Conservation (phyloP, 75 land plant species). For the Sequoia sempervirens region DNA sequence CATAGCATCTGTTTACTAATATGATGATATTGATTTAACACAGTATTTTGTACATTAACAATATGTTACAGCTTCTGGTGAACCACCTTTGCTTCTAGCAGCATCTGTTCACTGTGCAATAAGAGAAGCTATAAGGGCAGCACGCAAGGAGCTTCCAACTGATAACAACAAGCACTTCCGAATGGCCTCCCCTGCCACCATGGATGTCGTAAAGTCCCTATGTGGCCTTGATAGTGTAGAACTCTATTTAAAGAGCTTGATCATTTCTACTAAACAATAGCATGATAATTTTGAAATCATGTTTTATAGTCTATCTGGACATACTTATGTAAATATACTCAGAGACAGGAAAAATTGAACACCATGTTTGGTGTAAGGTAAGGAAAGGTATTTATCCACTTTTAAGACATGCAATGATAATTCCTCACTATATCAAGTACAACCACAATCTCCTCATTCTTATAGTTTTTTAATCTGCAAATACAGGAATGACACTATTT, state of each 20-base stretch:
- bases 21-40: not conserved
- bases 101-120: constrained; percentile 38
- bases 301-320: not conserved
- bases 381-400: not conserved
- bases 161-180: constrained; percentile 2
- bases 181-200: constrained; percentile 16
- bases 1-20: not conserved
- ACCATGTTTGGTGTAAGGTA: not conserved
- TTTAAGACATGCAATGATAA: not conserved
- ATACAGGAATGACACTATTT: not conserved
- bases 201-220: constrained; percentile 12
- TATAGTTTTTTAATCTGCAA: not conserved
- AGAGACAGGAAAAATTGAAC: not conserved
- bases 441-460: not conserved
- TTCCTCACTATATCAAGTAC: not conserved
- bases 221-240: constrained; percentile 7
- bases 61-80: constrained; percentile 31
- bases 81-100: constrained; percentile 46
- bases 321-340: not conserved
- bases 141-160: constrained; percentile 17
- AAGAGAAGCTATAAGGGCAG: constrained; percentile 38
- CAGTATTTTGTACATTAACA: not conserved
- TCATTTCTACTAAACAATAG: not conserved
- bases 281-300: not conserved
- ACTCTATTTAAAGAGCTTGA: not conserved